Conservation (phyloP, 306 rosid species). For the Castanospermum australe region DNA sequence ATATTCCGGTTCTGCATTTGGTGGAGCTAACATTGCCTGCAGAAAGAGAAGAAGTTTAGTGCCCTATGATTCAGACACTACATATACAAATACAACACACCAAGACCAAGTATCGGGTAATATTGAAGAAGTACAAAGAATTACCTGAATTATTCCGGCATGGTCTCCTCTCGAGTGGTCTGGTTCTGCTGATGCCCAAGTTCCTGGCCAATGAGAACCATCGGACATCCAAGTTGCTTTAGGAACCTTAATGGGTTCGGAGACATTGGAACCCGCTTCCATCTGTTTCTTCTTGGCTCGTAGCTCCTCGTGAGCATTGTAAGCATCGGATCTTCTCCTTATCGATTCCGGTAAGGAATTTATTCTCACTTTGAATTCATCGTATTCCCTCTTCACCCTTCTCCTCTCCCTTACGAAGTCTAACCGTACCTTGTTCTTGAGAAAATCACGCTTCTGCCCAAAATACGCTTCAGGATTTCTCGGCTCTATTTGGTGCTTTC, state of each 20-base stretch:
- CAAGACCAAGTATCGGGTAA: neutral
- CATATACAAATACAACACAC: neutral
- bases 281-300: conserved; percentile 76
- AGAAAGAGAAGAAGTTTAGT: neutral
- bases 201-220: conserved; percentile 92
- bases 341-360: conserved; percentile 82
- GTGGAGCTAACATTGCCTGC: conserved; percentile 91
- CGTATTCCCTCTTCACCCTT: conserved; percentile 82
- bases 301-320: conserved; percentile 85
- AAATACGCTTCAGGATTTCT: conserved; percentile 87
- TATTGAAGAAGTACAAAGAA: neutral
- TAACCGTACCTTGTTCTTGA: conserved; percentile 77
- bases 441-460: conserved; percentile 78
- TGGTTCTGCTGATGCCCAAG: conserved; percentile 72
- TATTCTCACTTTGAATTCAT: conserved; percentile 82
- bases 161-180: conserved; percentile 89
- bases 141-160: conserved; percentile 87
- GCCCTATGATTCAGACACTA: neutral
- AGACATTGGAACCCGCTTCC: conserved; percentile 52
- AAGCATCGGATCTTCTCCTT: conserved; percentile 82
- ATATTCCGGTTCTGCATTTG: conserved; percentile 68
- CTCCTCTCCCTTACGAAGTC: conserved; percentile 88
- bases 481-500: conserved; percentile 72
- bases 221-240: conserved; percentile 94
- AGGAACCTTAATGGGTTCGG: conserved; percentile 56